phyloP scores from a whole-genome alignment of 2,329 filamentous ascomycete species.

The Arthrinium phaeospermum region DNA sequence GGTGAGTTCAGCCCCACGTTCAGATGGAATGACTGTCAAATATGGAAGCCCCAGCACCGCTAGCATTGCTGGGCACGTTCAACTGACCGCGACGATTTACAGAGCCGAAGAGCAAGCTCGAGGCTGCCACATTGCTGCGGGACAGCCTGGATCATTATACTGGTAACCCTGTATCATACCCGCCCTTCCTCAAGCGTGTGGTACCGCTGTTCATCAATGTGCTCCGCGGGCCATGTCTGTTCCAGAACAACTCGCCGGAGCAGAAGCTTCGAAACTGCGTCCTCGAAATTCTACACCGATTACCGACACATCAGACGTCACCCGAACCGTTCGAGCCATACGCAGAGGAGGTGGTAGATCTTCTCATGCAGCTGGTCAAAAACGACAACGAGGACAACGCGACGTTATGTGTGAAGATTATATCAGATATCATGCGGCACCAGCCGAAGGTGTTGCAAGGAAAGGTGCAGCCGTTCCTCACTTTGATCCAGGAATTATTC shows the following conservation, averaged over 20 bases:
- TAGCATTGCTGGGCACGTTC: constrained; percentile 23
- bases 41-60: neutral
- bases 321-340: constrained; percentile 86
- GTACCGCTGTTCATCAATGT: constrained; percentile 90
- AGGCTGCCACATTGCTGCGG: constrained; percentile 83
- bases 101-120: constrained; percentile 85
- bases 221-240: constrained; percentile 84
- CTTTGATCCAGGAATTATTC: constrained; percentile 94
- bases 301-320: constrained; percentile 74
- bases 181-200: constrained; percentile 81
- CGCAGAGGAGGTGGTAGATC: constrained; percentile 85
- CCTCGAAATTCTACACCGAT: constrained; percentile 90
- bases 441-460: constrained; percentile 79
- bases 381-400: constrained; percentile 99
- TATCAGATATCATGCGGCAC: constrained; percentile 94
- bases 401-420: constrained; percentile 96
- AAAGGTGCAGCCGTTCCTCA: constrained; percentile 88
- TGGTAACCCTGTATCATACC: constrained; percentile 73
- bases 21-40: neutral
- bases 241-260: constrained; percentile 87
- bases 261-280: constrained; percentile 95
- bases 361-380: constrained; percentile 86
- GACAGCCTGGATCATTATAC: constrained; percentile 92
- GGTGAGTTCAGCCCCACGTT: constrained; percentile 47
- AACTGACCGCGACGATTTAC: constrained; percentile 22